Evolutionary conservation across 176 grass and related monocot genomes (phyloP).

Genomic region (Oryza glumipatula): DNA sequence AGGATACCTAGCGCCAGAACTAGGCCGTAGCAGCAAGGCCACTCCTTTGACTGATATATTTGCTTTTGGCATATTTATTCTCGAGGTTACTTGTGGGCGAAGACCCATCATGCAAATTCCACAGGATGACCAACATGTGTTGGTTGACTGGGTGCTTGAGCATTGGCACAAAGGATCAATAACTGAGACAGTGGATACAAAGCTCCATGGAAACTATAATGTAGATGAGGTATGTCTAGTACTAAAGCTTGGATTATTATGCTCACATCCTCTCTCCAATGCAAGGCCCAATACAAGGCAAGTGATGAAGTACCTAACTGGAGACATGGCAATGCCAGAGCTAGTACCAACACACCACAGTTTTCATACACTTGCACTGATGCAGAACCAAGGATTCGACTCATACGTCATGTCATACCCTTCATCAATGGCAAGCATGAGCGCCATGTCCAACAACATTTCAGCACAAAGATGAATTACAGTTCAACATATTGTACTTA

Average conservation of each 20-base stretch:
- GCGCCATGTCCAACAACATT: background rate
- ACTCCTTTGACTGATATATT: no score
- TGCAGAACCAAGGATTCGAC: background rate
- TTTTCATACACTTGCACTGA: background rate
- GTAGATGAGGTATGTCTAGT: background rate
- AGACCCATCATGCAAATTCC: background rate
- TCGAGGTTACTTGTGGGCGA: no score
- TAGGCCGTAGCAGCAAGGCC: no score
- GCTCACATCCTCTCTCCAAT: background rate
- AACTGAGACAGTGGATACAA: background rate
- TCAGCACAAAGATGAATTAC: background rate
- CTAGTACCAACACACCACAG: background rate
- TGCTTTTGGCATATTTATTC: no score
- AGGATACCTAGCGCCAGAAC: no score
- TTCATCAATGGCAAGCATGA: background rate
- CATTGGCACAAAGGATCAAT: background rate
- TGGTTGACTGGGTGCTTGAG: conserved; percentile 37
- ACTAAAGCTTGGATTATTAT: background rate
- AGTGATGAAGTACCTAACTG: background rate
- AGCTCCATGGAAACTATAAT: background rate
- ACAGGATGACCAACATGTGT: background rate
- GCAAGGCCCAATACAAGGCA: conserved; percentile 10
- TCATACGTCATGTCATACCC: background rate
- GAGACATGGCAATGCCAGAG: background rate
- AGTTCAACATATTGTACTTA: background rate